Evolutionary conservation across 2,329 filamentous ascomycete species (phyloP).

Genomic region (Penicillium sp.): DNA sequence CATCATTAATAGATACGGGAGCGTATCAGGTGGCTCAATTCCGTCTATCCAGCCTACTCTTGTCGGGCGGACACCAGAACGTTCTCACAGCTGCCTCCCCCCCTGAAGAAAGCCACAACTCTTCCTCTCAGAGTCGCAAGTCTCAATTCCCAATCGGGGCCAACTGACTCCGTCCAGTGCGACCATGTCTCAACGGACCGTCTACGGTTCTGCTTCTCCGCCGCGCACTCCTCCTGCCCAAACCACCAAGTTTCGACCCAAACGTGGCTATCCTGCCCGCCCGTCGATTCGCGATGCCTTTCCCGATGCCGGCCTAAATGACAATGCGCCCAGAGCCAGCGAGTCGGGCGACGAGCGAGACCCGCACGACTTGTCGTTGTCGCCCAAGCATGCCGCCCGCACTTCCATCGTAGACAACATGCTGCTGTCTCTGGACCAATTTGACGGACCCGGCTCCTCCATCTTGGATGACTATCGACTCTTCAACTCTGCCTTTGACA

Average conservation of each 20-base stretch:
- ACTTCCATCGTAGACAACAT: constrained; percentile 95
- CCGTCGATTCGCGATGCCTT: constrained; percentile 39
- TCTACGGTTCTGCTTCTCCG: constrained; percentile 27
- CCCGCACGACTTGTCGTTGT: constrained; percentile 74
- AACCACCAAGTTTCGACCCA: constrained; percentile 28
- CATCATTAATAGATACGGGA: too few species aligned
- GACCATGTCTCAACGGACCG: constrained; percentile 26
- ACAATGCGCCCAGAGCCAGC: constrained; percentile 28
- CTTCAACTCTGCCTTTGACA: constrained; percentile 38
- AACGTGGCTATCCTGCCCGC: constrained; percentile 23
- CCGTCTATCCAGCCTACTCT: too few species aligned
- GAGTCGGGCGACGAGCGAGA: constrained; percentile 38
- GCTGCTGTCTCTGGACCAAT: constrained; percentile 84
- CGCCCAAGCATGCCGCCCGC: constrained; percentile 67
- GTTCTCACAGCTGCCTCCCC: too few species aligned
- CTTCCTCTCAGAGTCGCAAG: too few species aligned
- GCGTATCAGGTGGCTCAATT: too few species aligned
- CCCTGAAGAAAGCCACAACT: too few species aligned
- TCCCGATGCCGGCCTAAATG: constrained; percentile 27
- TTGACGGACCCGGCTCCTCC: constrained; percentile 46
- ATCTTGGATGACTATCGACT: constrained; percentile 33
- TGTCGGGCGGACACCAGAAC: too few species aligned
- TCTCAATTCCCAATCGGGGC: neutral
- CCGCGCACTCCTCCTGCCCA: constrained; percentile 38
- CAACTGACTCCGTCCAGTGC: constrained; percentile 12